Conservation (phyloP, 139 green algal genomes). For the Auxenochlorella protothecoides region DNA sequence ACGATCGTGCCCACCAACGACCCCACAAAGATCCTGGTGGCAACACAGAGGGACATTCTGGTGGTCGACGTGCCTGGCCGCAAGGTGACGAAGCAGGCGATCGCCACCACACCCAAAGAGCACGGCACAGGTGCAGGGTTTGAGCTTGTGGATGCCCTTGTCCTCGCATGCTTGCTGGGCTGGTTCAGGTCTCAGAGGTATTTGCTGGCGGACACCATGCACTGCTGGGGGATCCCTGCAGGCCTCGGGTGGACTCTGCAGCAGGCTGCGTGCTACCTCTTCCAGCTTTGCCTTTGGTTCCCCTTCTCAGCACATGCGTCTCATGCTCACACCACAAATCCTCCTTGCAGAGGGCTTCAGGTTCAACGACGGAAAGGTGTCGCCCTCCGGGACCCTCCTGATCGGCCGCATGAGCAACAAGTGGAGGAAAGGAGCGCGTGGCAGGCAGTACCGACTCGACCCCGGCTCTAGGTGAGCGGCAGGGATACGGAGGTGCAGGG, state of each 20-base stretch:
- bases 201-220: no score
- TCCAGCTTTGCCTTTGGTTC: no score
- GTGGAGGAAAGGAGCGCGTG: constrained; percentile 27
- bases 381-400: constrained; percentile 29
- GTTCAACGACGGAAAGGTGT: constrained; percentile 43
- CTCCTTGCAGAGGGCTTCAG: constrained; percentile 14
- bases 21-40: constrained; percentile 11
- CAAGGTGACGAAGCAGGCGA: neutral
- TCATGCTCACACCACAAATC: neutral
- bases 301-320: neutral
- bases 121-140: constrained; percentile 13
- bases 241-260: neutral
- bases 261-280: no score
- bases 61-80: constrained; percentile 11
- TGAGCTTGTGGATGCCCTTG: no score
- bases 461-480: constrained; percentile 9
- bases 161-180: neutral
- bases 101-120: constrained; percentile 13
- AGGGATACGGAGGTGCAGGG: neutral
- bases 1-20: constrained; percentile 22
- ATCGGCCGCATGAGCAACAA: constrained; percentile 34
- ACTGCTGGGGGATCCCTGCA: neutral
- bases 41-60: constrained; percentile 12
- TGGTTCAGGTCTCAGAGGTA: constrained; percentile 1
- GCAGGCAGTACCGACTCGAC: constrained; percentile 27